These are phyloP conservation scores for Anisodus acutangulus DNA, from an alignment of 257 asterid species.

Conservation along the genomic window DNA sequence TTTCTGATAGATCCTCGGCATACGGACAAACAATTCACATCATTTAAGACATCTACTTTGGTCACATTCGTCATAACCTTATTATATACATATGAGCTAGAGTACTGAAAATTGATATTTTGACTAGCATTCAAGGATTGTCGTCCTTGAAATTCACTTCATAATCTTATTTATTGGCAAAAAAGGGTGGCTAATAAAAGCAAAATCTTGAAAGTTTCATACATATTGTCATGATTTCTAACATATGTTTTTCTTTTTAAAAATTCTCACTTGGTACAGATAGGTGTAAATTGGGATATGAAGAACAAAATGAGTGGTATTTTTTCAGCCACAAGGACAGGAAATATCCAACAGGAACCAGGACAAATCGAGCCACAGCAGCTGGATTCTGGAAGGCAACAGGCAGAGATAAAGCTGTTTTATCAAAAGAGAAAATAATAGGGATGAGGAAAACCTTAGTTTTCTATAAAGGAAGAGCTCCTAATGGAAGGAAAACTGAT, in stretches of 20 bases:
- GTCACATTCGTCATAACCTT: neutral
- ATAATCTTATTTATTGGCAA: no score
- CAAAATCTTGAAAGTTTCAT: neutral
- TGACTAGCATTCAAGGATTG: no score
- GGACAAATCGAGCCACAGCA: slow-evolving; percentile 81
- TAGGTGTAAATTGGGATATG: slow-evolving; percentile 77
- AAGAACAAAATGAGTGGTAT: slow-evolving; percentile 86
- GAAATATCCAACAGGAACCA: slow-evolving; percentile 83
- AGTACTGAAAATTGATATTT: neutral
- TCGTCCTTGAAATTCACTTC: no score
- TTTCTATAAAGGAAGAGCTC: slow-evolving; percentile 81
- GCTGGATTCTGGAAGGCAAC: slow-evolving; percentile 96
- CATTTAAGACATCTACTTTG: no score
- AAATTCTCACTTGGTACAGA: slow-evolving; percentile 39
- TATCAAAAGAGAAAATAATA: slow-evolving; percentile 67
- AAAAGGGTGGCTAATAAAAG: no score
- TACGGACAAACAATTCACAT: no score
- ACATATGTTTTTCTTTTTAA: neutral
- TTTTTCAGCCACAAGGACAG: slow-evolving; percentile 89
- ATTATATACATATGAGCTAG: neutral
- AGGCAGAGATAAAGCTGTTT: slow-evolving; percentile 78
- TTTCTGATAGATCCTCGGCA: no score
- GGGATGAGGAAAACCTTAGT: slow-evolving; percentile 89
- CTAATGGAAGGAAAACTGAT: slow-evolving; percentile 73
- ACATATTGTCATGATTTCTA: neutral